These are phyloP conservation scores for Dioscorea zingiberensis DNA, from an alignment of 106 monocot species.

Conservation along the genomic window DNA sequence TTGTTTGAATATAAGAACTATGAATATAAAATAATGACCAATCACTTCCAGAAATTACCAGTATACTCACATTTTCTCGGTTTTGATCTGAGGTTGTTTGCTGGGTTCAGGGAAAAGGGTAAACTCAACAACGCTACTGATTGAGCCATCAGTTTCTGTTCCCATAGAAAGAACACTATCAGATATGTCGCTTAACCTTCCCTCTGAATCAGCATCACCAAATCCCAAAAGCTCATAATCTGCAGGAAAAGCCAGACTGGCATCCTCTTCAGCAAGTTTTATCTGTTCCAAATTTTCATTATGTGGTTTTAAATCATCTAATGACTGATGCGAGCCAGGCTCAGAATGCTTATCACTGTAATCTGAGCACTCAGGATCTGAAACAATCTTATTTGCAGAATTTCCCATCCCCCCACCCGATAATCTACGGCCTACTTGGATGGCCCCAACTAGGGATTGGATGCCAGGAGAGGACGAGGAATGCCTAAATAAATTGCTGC, in stretches of 20 bases:
- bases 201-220: slow-evolving; percentile 59
- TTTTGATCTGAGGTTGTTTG: slow-evolving; percentile 11
- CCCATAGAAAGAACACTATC: slow-evolving; percentile 54
- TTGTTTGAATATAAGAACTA: no score
- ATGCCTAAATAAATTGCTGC: slow-evolving; percentile 32
- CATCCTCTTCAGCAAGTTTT: slow-evolving; percentile 11
- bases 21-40: no score
- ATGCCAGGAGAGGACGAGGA: slow-evolving; percentile 44
- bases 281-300: slow-evolving; percentile 8
- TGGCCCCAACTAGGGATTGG: slow-evolving; percentile 11
- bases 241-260: slow-evolving; percentile 11
- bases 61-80: slow-evolving; percentile 34
- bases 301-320: slow-evolving; percentile 14
- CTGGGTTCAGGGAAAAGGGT: slow-evolving; percentile 20
- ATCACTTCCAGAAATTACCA: not conserved
- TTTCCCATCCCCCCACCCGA: slow-evolving; percentile 17
- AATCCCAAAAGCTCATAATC: slow-evolving; percentile 34
- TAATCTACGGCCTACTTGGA: slow-evolving; percentile 18
- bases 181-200: slow-evolving; percentile 67
- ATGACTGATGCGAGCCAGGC: slow-evolving; percentile 35
- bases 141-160: slow-evolving; percentile 62
- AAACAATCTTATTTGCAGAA: slow-evolving; percentile 23
- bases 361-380: slow-evolving; percentile 44
- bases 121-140: slow-evolving; percentile 34
- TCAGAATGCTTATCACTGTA: slow-evolving; percentile 48